Evolutionary conservation across 805 yeast genomes (phyloP).

Genomic region (Sugiyamaella lignohabitans): DNA sequence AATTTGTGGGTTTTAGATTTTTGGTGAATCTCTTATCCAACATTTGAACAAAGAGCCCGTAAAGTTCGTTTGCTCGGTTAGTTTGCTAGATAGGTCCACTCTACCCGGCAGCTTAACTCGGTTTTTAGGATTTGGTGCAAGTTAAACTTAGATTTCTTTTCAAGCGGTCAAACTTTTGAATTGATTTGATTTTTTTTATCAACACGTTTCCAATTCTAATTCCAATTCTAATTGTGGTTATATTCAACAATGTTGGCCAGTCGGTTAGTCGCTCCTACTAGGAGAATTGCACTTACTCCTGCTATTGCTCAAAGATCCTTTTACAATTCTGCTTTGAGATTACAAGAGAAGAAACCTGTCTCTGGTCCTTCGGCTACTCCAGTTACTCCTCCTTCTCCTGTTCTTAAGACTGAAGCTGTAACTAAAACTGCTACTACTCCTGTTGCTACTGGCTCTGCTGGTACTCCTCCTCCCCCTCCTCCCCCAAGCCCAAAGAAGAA

Average conservation of each 20-base stretch:
- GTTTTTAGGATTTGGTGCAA: no score
- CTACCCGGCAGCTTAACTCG: no score
- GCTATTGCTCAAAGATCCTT: not conserved
- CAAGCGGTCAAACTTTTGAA: not conserved
- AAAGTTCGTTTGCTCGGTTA: not conserved
- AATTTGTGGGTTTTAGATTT: not conserved
- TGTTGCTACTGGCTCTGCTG: not conserved
- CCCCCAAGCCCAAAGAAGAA: slow-evolving; percentile 9
- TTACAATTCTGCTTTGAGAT: not conserved
- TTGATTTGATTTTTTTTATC: no score
- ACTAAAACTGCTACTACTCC: not conserved
- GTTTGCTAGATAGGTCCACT: not conserved
- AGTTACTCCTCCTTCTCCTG: not conserved
- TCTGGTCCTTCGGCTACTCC: not conserved
- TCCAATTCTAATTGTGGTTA: not conserved
- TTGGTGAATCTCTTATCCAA: not conserved
- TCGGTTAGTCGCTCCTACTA: not conserved
- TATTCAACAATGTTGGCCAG: not conserved
- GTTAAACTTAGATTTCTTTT: no score
- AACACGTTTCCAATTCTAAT: not conserved
- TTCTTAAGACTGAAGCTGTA: no score
- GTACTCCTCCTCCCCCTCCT: not conserved
- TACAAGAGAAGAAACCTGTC: not conserved
- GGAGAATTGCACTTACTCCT: not conserved
- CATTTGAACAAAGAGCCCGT: not conserved